Base-by-base conservation (phyloP, 352 stramenopile genomes). In the Phytophthora sojae region DNA sequence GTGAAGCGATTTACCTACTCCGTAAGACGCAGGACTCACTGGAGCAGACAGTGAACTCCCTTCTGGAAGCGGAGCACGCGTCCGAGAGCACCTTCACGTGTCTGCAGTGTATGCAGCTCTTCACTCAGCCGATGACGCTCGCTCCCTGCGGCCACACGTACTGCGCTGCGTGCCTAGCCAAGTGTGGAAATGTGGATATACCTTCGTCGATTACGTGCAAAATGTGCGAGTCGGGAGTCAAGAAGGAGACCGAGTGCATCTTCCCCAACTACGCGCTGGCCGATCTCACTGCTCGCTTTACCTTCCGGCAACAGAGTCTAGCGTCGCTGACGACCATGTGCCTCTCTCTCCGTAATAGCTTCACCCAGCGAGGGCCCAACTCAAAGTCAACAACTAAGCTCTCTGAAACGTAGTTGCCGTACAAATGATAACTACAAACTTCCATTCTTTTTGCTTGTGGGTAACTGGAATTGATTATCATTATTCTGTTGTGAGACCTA, bases 61-160 rank as follows among this genome's bases (percentile, higher is more conserved):
- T 94, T 3, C 69, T 92, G 5, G 83, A 92, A 58, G 80, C 87
- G 1, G 87, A 94, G 52, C 79, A 77, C 14, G 81, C 87, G 15
- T 94, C 87, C 8, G 87, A 94, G 67, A 91, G 77, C 67, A 84
- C 85, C 0, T 92, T 93, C 56, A 93, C 85, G 17, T 94, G 87
- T 54, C 47, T 94, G 35, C 82, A 91, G 52, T 93, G 87, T 49
- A 88, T 94, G 82, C 73, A 77, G 29, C 71, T 91, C 14, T 92
- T 92, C 30, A 73, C 74, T 4, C 71, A 80, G 26, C 87, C 87
- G 7, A 82, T 91, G 79, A 94, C 87, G 8, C 73, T 94, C 1
- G 81, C 81, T 8, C 82, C 81, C 1, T 94, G 85, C 58, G 87
- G 87, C 8, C 87, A 94, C 60, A 94, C 87, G 39, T 94, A 86